Base-by-base conservation (phyloP, 805 yeast species). In the Kluyveromyces starmeri region DNA sequence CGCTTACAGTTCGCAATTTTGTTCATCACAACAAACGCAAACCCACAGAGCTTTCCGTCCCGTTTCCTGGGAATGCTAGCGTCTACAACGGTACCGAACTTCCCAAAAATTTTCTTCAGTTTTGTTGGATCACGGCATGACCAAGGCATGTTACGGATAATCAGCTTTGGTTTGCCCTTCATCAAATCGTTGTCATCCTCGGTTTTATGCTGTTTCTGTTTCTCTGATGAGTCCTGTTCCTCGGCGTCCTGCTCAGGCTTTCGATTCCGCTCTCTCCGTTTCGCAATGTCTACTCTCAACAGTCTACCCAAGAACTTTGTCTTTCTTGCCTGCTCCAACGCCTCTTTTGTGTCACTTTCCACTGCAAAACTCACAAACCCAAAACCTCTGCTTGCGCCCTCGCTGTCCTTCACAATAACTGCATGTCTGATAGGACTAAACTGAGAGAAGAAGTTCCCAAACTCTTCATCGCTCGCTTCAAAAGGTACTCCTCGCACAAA, bases 381-480 rank as follows among this genome's bases (percentile, higher is more conserved):
- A 60, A 88, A 92, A 2, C 98, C 97, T 55, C 88, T 72, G 3
- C 96, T 84, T 28, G 79, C 69, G 36, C 82, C 73, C 22, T 79
- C 75, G 8, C 66, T 65, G 52, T 88, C 96, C 25, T 68, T 80
- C 12, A 92, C 97, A 27, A 92, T 72, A 28, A 86, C 88, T 2
- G 96, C 95, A 59, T 92, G 98, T 59, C 80, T 86, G 9, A 89
- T 94, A 5, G 98, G 98, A 4, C 84, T 89, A 62, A 86, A 80
- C 44, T 85, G 85, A 2, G 97, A 81, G 53, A 92, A 92, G 58
- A 70, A 86, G 46, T 82, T 83, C 1, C 89, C 70, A 27, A 92
- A 67, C 47, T 84, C 77, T 40, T 85, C 95, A 15, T 78, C 73
- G 1, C 94, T 81, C 6, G 86, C 94, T 26, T 73, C 78, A 40